Evolutionary conservation across 1,139 yeast genomes (phyloP), one percentile per base, ranked within the genome.

Genomic region (Protomyces macrosporus): DNA sequence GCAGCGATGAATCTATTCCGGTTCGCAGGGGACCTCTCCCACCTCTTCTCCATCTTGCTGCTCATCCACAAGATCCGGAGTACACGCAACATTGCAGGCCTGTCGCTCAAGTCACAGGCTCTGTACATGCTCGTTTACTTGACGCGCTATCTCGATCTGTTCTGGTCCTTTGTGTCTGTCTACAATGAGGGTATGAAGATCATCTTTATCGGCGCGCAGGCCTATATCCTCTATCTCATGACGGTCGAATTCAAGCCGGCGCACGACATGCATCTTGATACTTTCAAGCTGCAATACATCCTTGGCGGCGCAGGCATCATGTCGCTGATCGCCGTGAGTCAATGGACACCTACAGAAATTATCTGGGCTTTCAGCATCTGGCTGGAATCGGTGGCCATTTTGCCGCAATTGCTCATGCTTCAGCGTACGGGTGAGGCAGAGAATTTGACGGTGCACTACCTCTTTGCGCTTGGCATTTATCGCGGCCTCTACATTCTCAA

Each of bases 341-440:
- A 82, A 65, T 90, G 48, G 48, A 85, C 75, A 76, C 84, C 0
- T 30, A 23, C 33, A 23, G 37, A 67, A 65, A 62, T 70, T 37
- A 65, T 82, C 36, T 88, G 95, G 95, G 79, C 89, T 35, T 89
- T 87, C 71, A 84, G 90, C 12, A 74, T 87, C 60, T 89, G 96
- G 95, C 81, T 93, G 63, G 98, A 93, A 75, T 82, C 93, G 54
- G 89, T 89, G 56, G 96, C 97, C 16, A 90, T 93, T 65, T 76
- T 93, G 66, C 98, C 98, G 3, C 98, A 93, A 76, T 79, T 93
- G 73, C 90, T 86, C 75, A 84, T 93, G 82, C 80, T 93, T 67
- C 97, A 91, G 73, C 86, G 88, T 70, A 85, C 95, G 1, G 97
- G 97, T 14, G 88, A 88, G 72, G 95, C 97, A 1, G 88, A 88